Evolutionary conservation across 768 basidiomycete species (phyloP).

Genomic region (Podaxis pistillaris): DNA sequence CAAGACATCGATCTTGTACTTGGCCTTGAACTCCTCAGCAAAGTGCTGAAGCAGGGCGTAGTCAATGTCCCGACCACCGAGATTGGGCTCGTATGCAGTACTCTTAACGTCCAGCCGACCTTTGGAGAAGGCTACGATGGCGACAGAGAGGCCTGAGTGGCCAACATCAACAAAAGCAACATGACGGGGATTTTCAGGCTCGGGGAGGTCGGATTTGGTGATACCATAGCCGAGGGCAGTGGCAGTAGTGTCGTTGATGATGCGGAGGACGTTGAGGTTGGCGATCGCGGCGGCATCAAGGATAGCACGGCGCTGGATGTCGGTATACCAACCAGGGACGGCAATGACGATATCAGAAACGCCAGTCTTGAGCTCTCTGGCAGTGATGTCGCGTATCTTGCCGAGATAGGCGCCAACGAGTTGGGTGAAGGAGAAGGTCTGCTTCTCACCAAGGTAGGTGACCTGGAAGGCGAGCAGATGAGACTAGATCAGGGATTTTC

Average conservation of each 20-base stretch:
- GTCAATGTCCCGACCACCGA: constrained; percentile 97
- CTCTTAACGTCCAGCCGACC: constrained; percentile 86
- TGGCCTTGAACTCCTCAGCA: constrained; percentile 87
- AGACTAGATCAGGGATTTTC: not conserved
- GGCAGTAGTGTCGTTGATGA: constrained; percentile 97
- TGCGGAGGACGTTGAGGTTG: constrained; percentile 84
- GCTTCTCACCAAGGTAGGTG: constrained; percentile 79
- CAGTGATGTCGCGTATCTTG: constrained; percentile 86
- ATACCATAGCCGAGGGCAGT: constrained; percentile 97
- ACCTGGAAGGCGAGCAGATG: constrained; percentile 51
- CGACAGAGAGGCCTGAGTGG: constrained; percentile 84
- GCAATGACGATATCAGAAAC: constrained; percentile 95
- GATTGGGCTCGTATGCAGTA: constrained; percentile 88
- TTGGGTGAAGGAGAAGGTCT: constrained; percentile 84
- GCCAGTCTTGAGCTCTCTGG: constrained; percentile 78
- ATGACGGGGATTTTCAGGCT: constrained; percentile 74
- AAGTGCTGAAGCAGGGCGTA: constrained; percentile 88
- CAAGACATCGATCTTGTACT: constrained; percentile 97
- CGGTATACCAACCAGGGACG: constrained; percentile 96
- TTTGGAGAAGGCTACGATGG: constrained; percentile 92
- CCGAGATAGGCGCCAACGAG: constrained; percentile 89
- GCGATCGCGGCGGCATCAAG: constrained; percentile 90
- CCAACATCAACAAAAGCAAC: constrained; percentile 96
- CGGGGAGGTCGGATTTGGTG: constrained; percentile 96
- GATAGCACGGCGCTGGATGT: constrained; percentile 86